Evolutionary conservation across 805 yeast species (phyloP).

Genomic region (Pichia kluyveri): DNA sequence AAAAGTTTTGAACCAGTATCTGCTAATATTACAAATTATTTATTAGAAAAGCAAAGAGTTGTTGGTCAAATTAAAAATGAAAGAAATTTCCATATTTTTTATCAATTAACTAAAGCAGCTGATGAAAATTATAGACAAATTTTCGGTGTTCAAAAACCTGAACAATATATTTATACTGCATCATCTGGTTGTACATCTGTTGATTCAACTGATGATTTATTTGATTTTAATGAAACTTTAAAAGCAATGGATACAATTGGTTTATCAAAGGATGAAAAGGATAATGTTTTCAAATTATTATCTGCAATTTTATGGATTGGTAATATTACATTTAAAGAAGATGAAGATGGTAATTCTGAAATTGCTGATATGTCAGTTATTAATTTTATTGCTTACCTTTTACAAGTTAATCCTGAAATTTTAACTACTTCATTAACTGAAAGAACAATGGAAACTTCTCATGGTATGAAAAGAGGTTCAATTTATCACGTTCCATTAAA

Average conservation of each 20-base stretch:
- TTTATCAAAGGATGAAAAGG: conserved; percentile 72
- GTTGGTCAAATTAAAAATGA: conserved; percentile 91
- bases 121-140: conserved; percentile 72
- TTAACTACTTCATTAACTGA: conserved; percentile 64
- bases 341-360: conserved; percentile 77
- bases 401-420: conserved; percentile 66
- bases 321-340: conserved; percentile 76
- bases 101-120: conserved; percentile 90
- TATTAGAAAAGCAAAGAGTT: conserved; percentile 91
- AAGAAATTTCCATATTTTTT: conserved; percentile 94
- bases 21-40: conserved; percentile 91
- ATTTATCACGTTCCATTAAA: conserved; percentile 92
- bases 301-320: conserved; percentile 93
- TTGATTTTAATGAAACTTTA: conserved; percentile 60
- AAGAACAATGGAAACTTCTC: conserved; percentile 81
- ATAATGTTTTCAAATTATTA: conserved; percentile 75
- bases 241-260: conserved; percentile 86
- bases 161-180: conserved; percentile 82
- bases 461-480: conserved; percentile 85
- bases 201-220: conserved; percentile 73
- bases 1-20: conserved; percentile 79
- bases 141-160: conserved; percentile 91
- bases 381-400: conserved; percentile 83
- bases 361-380: conserved; percentile 86
- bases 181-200: conserved; percentile 81